Conservation (phyloP, 345 rosid species). For the Gossypium anomalum region DNA sequence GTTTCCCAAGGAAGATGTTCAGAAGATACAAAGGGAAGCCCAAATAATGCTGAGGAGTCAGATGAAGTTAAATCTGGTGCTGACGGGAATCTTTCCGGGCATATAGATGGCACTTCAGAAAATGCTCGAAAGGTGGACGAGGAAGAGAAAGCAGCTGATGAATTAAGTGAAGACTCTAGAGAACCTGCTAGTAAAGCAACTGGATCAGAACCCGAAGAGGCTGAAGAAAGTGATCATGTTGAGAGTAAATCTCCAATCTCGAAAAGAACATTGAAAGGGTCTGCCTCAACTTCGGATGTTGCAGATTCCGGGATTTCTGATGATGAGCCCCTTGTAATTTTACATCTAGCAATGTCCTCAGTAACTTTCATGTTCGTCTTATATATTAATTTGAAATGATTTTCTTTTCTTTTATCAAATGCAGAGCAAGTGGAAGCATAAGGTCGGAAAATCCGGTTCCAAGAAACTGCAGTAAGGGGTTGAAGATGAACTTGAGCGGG, state of each 20-base stretch:
- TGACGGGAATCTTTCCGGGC: constrained; percentile 32
- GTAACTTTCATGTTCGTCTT: not conserved
- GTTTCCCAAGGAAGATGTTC: constrained; percentile 30
- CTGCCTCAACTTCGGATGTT: constrained; percentile 20
- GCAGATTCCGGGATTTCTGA: constrained; percentile 62
- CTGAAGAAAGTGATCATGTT: constrained; percentile 24
- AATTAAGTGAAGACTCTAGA: constrained; percentile 34
- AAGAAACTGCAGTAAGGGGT: constrained; percentile 31
- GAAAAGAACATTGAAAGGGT: constrained; percentile 19
- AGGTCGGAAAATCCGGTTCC: constrained; percentile 47
- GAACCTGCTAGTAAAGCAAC: constrained; percentile 34
- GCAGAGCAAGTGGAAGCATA: constrained; percentile 82
- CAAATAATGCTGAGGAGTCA: constrained; percentile 29
- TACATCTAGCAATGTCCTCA: constrained; percentile 18
- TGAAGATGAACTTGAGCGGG: constrained; percentile 4
- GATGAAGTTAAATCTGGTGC: constrained; percentile 47
- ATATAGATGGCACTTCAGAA: constrained; percentile 23
- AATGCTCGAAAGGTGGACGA: constrained; percentile 31
- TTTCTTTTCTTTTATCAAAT: constrained; percentile 9
- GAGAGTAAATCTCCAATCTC: constrained; percentile 22
- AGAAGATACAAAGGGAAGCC: constrained; percentile 35
- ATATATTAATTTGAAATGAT: constrained; percentile 11
- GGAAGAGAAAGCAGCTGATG: constrained; percentile 33
- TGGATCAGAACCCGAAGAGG: constrained; percentile 41
- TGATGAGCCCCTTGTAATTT: constrained; percentile 85